Evolutionary conservation across 2,329 filamentous ascomycete genomes (phyloP), one percentile per base, ranked within the genome.

Genomic region (Hypomyces rosellus): DNA sequence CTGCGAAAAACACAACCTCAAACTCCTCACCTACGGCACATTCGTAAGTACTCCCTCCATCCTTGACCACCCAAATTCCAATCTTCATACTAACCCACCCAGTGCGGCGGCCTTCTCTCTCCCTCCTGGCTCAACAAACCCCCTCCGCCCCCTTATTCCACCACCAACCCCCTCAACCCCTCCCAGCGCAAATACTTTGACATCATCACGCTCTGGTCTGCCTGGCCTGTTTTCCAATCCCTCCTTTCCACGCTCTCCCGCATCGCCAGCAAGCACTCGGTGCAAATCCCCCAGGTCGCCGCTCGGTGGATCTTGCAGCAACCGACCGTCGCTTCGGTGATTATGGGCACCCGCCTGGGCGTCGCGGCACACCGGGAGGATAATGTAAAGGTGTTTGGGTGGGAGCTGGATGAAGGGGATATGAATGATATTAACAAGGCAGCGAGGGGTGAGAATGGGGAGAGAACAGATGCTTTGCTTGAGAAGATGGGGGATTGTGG

Each of bases 231-330:
- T 0, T 77, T 76, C 54, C 75, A 78, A 57, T 59, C 63, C 5
- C 57, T 77, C 1, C 59, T 78, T 3, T 25, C 44, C 6, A 62
- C 62, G 4, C 61, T 78, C 14, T 57, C 60, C 3, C 38, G 34
- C 0, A 65, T 76, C n/a, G 70, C 68, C 0, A 51, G 52, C n/a
- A 73, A 70, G 43, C 63, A 77, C 52, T 44, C 54, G 0, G 69
- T 74, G 2, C 63, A 65, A 2, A 63, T 76, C 15, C 67, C 74
- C 1, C 71, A 69, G 11, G 73, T 77, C 1, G 74, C 74, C 1
- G 69, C 67, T 7, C 63, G 74, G 54, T 77, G 73, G 69, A 72
- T 78, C 1, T 62, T 77, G 14, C 74, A 78, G 52, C 67, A 74
- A 48, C 64, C 68, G 3, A 66, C 66, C 46, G 74, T 78, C 0